phyloP scores from a whole-genome alignment of 1,284 basidiomycete species.

The Ustilago xerochloae region DNA sequence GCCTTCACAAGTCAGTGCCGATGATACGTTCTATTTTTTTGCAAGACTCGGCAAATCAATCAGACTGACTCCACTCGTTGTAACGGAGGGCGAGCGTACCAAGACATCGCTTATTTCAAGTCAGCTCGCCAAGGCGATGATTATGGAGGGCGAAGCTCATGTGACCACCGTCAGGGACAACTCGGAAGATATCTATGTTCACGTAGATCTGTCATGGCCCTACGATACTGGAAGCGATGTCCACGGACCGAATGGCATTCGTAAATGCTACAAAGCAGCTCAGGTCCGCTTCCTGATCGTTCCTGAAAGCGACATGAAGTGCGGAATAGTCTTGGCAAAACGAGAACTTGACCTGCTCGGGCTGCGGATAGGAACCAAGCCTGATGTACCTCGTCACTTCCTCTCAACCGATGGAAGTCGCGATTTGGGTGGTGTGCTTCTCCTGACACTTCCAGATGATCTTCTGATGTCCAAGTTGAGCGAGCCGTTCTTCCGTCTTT shows the following conservation, averaged over 20 bases:
- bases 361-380: not conserved
- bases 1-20: not conserved
- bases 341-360: not conserved
- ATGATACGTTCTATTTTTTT: conserved; percentile 8
- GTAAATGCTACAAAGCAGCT: not conserved
- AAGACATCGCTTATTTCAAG: conserved; percentile 15
- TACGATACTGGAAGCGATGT: not conserved
- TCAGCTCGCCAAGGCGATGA: not conserved
- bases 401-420: not conserved
- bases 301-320: not conserved
- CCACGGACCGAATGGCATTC: not conserved
- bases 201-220: conserved; percentile 4
- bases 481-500: conserved; percentile 3
- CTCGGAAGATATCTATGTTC: not conserved
- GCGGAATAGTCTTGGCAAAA: conserved; percentile 6
- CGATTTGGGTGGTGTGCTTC: not conserved
- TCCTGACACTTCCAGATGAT: not conserved
- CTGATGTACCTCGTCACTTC: not conserved
- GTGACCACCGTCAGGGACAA: not conserved
- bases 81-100: conserved; percentile 6
- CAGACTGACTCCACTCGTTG: not conserved
- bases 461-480: not conserved
- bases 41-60: conserved; percentile 3
- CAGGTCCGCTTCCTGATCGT: conserved; percentile 8
- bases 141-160: not conserved